These are phyloP conservation scores for Fusarium armeniacum DNA, from an alignment of 2,329 filamentous ascomycete species.

Conservation along the genomic window DNA sequence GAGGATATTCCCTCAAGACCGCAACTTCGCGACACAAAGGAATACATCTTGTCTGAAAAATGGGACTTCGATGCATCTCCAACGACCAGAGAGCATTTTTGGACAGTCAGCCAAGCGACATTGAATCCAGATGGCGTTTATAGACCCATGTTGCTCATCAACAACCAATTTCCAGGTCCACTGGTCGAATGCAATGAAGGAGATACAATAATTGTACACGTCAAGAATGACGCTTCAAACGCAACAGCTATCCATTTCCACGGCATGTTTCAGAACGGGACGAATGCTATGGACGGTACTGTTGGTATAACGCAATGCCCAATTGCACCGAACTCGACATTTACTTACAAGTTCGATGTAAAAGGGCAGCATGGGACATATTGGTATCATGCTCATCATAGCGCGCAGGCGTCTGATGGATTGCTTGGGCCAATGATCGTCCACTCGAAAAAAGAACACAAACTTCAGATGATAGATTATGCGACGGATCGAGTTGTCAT, in stretches of 20 bases:
- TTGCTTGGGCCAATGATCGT: slow-evolving; percentile 76
- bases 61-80: slow-evolving; percentile 69
- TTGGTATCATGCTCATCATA: slow-evolving; percentile 76
- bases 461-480: slow-evolving; percentile 50
- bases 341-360: slow-evolving; percentile 78
- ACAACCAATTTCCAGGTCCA: slow-evolving; percentile 81
- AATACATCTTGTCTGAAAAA: slow-evolving; percentile 69
- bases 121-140: slow-evolving; percentile 73
- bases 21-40: slow-evolving; percentile 54
- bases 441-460: slow-evolving; percentile 65
- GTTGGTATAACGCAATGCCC: slow-evolving; percentile 76
- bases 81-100: slow-evolving; percentile 69
- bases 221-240: slow-evolving; percentile 76
- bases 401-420: slow-evolving; percentile 76
- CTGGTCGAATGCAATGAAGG: slow-evolving; percentile 80
- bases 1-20: slow-evolving; percentile 46
- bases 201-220: slow-evolving; percentile 77
- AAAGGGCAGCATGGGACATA: slow-evolving; percentile 64
- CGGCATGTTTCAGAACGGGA: slow-evolving; percentile 82
- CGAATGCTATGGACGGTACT: slow-evolving; percentile 80
- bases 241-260: slow-evolving; percentile 81
- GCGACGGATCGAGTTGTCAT: slow-evolving; percentile 71
- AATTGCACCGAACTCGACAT: slow-evolving; percentile 72
- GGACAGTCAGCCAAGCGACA: slow-evolving; percentile 70
- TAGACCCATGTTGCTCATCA: slow-evolving; percentile 76